Evolutionary conservation across 371 early-diverging fungal species (phyloP), one percentile per base, ranked within the genome.

Genomic region (Vairimorpha necatrix): DNA sequence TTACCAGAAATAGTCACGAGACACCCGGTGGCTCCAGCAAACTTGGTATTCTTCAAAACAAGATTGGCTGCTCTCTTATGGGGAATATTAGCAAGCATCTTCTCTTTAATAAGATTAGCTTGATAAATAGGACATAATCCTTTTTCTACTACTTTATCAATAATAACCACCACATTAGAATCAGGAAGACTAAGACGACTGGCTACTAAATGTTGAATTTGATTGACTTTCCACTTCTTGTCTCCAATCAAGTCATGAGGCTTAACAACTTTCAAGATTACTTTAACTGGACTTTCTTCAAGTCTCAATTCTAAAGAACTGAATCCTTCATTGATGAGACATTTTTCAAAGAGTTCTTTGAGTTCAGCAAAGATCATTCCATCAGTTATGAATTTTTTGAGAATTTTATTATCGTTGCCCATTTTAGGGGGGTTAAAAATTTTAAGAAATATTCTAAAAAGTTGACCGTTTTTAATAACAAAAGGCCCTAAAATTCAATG

Each of bases 1-100:
- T 99, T 99, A 83, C 99, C 99, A 79, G 95, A 94, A 78, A 99
- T 93, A 82, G 96, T 91, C 67, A 99, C 95, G 87, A 95, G 94
- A 86, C 92, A 93, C 86, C 99, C 99, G 90, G 96, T 96, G 87
- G 96, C 99, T 81, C 97, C 97, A 84, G 94, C 91, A 88, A 94
- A 94, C 94, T 95, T 96, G 79, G 94, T 92, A 89, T 92, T 93
- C 82, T 96, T 94, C 84, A 99, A 89, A 73, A 95, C 95, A 88
- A 92, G 91, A 89, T 96, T 93, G 87, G 93, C 92, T 67, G 95
- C 97, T 82, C 96, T 87, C 38, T 76, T 77, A 84, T 96, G 95
- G 79, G 95, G 95, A 71, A 95, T 88, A 87, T 93, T 94, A 84
- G 90, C 90, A 73, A 94, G 88, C 60, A 99, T 90, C 90, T 96